Evolutionary conservation across 768 basidiomycete genomes (phyloP), one percentile per base, ranked within the genome.

Genomic region (Fomitopsis serialis): DNA sequence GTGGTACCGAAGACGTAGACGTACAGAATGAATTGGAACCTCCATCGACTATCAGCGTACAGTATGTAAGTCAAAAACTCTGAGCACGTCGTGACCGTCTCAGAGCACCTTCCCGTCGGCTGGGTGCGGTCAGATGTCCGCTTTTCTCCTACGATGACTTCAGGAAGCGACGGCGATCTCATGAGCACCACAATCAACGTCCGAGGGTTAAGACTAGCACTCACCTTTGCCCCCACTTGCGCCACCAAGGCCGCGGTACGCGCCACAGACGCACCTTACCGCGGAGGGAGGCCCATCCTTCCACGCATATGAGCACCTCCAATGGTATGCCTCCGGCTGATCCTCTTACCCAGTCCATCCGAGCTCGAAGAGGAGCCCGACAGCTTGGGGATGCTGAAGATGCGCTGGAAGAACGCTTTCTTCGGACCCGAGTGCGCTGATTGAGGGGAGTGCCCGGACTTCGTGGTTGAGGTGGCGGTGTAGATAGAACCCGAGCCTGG

Each of bases 371-470:
- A 52, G 42, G 59, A 57, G 56, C 55, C 55, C 45, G 56, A 52
- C 3, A 35, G 15, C 52, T 46, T 46, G 21, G 61, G 61, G 43
- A 62, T 60, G 50, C 71, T 73, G 58, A 85, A 79, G 9, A 87
- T 65, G 50, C 85, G 77, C 63, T 79, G 78, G 63, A 87, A 79
- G 58, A 87, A 80, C 32, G 80, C 79, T 56, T 78, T 82, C 70
- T 76, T 82, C 49, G 67, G 58, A 36, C 68, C 70, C 36, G 54
- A 54, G 34, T 62, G 54, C 24, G 66, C 54, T 36, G 76, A 76
- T 43, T 66, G 68, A 10, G 80, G 78, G 8, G 80, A 77, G 42
- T 73, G 76, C n/a, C 76, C 76, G 13, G 82, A 80, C 62, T 79
- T 79, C 51, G 69, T 79, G 40, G 80, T 75, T 8, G 81, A 80